Base-by-base conservation (phyloP, 1,284 basidiomycete species). In the Moniliophthora roreri region DNA sequence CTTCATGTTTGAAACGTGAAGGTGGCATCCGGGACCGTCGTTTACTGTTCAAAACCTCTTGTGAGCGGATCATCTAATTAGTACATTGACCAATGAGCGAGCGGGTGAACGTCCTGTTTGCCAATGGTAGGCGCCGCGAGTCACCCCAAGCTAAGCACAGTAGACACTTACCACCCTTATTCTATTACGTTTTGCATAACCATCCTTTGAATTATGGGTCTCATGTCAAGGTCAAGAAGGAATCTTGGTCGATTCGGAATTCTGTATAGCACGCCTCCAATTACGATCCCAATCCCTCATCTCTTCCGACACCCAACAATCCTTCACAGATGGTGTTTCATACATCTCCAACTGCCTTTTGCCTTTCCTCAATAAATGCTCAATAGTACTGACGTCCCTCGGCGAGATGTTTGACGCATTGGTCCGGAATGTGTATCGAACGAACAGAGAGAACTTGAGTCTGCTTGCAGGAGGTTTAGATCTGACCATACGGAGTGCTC, bases 401-500 rank as follows among this genome's bases (percentile, higher is more conserved):
- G 84, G 74, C 4, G 82, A 80, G n/a, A 89, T 73, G 1, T 71
- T 72, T 2, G 73, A 63, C 1, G 86, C 84, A 62, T 85, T 84
- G 4, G 71, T 74, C 62, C 74, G 85, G 68, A 92, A 91, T 15
- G 75, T 78, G 66, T 87, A 84, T 53, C 82, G 85, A 21, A 88
- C 74, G 61, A 81, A 81, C 40, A 88, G 75, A 18, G 72, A 71
- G 69, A 91, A 92, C 60, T 84, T 89, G 21, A 76, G 71, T 45
- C 77, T 85, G 0, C 79, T 71, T 6, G 67, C 56, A 0, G 67
- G 63, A 7, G 89, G 87, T 70, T 92, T 92, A 9, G 79, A 76
- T 50, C 71, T 76, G 5, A 82, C 80, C 78, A 90, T 87, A 23
- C 89, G 85, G 32, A 91, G 77, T 26, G 87, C 87, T 41, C 89